These are phyloP conservation scores for Tricholoma flavovirens DNA, from an alignment of 768 basidiomycete genomes.

Conservation along the genomic window DNA sequence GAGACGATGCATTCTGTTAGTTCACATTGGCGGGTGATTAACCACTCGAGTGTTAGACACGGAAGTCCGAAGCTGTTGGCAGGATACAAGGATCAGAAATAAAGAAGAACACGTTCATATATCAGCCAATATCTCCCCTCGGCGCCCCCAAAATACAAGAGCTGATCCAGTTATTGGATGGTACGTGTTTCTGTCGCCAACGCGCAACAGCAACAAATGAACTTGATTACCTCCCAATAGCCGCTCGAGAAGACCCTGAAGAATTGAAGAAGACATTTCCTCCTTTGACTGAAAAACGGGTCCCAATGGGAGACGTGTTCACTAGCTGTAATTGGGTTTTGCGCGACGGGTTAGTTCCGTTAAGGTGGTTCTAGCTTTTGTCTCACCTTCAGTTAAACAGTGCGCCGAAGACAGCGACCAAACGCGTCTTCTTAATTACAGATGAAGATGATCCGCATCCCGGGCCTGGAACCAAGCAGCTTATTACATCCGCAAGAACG, in stretches of 20 bases:
- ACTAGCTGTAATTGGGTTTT: slow-evolving; percentile 87
- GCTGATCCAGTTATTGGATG: slow-evolving; percentile 70
- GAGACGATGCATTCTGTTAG: slow-evolving; percentile 23
- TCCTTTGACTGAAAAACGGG: slow-evolving; percentile 49
- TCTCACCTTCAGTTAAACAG: slow-evolving; percentile 29
- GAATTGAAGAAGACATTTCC: slow-evolving; percentile 57
- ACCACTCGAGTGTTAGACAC: slow-evolving; percentile 28
- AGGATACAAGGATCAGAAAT: slow-evolving; percentile 47
- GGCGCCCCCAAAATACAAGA: slow-evolving; percentile 79
- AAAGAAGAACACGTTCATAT: slow-evolving; percentile 65
- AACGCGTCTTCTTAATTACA: slow-evolving; percentile 90
- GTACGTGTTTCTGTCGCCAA: slow-evolving; percentile 32
- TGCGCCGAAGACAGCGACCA: slow-evolving; percentile 83
- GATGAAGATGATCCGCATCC: slow-evolving; percentile 79
- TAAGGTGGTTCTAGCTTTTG: not conserved
- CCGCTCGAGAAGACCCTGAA: slow-evolving; percentile 56
- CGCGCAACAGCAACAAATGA: not conserved
- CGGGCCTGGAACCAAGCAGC: slow-evolving; percentile 47
- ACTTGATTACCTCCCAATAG: slow-evolving; percentile 31
- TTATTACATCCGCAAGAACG: slow-evolving; percentile 64
- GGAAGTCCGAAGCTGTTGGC: slow-evolving; percentile 25
- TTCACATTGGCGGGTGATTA: slow-evolving; percentile 2
- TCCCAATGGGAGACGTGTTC: slow-evolving; percentile 86
- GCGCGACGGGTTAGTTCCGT: slow-evolving; percentile 66
- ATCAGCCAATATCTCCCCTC: slow-evolving; percentile 71